Conservation (phyloP, 805 yeast species). For the Yamadazyma sp. region DNA sequence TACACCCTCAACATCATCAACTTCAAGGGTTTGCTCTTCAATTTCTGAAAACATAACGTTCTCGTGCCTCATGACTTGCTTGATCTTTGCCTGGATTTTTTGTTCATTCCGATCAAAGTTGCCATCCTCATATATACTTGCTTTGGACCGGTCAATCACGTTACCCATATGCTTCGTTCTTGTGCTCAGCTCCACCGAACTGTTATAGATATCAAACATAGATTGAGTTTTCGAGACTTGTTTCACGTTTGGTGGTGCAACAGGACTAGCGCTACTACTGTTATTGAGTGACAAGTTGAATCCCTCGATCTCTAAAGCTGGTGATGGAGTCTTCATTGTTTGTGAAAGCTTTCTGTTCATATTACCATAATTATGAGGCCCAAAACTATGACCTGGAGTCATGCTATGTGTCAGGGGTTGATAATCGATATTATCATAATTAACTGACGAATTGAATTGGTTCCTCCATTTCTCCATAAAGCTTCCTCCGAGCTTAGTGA, state of each 20-base stretch:
- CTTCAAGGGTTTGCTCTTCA: conserved; percentile 11
- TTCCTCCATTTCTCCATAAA: conserved; percentile 47
- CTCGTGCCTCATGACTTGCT: conserved; percentile 23
- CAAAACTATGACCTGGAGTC: neutral
- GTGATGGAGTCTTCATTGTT: conserved; percentile 36
- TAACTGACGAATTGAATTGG: conserved; percentile 25
- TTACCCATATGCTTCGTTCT: conserved; percentile 10
- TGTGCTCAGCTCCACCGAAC: neutral
- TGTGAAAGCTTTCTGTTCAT: conserved; percentile 23
- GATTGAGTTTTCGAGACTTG: conserved; percentile 35
- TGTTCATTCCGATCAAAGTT: conserved; percentile 20
- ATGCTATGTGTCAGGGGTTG: conserved; percentile 4
- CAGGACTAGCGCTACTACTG: neutral
- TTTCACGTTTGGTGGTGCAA: neutral
- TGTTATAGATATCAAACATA: conserved; percentile 28
- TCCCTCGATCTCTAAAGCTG: conserved; percentile 36
- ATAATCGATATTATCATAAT: conserved; percentile 14
- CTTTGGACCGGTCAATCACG: conserved; percentile 22
- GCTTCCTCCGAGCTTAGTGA: conserved; percentile 42
- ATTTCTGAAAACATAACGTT: conserved; percentile 1
- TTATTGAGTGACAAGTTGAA: conserved; percentile 18
- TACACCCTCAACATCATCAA: neutral
- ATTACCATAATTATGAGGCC: neutral
- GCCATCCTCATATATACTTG: conserved; percentile 24
- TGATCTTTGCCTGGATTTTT: conserved; percentile 24